Percentiles rank a stretch among this genome's conserved stretches.
These are phyloP conservation scores for Neurospora sp. DNA, from an alignment of 495 filamentous ascomycete species.

Conservation along the genomic window DNA sequence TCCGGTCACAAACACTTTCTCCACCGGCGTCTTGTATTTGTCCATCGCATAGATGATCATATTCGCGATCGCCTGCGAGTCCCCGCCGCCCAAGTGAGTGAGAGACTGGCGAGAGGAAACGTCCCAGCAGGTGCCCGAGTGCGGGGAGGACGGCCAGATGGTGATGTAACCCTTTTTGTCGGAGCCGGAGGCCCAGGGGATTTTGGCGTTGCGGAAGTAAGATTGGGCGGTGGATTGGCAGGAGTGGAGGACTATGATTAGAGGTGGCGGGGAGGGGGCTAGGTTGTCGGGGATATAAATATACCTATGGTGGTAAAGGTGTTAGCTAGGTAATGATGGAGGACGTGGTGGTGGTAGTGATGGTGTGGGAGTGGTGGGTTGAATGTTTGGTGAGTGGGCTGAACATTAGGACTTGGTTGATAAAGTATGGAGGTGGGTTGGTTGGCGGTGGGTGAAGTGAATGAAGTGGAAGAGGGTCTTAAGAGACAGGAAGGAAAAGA, in stretches of 20 bases:
- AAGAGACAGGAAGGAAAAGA: too few relatives aligned
- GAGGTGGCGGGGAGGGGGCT: conserved; percentile 34
- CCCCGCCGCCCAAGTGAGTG: conserved; percentile 26
- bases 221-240: conserved; percentile 43
- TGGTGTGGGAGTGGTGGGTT: too few relatives aligned
- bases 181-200: conserved; percentile 38
- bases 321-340: too few relatives aligned
- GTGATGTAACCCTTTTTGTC: conserved; percentile 49
- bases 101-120: conserved; percentile 38
- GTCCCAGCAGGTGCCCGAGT: conserved; percentile 45
- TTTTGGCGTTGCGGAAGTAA: conserved; percentile 40
- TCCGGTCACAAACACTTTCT: conserved; percentile 16
- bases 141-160: conserved; percentile 38
- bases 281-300: conserved; percentile 40
- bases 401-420: too few relatives aligned
- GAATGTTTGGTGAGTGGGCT: too few relatives aligned
- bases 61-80: conserved; percentile 32
- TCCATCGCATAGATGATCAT: conserved; percentile 30
- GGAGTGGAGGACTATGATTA: conserved; percentile 48
- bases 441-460: too few relatives aligned
- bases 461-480: too few relatives aligned
- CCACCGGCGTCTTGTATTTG: too few relatives aligned
- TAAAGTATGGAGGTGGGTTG: too few relatives aligned
- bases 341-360: too few relatives aligned
- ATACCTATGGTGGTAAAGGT: conserved; percentile 19